Evolutionary conservation across 2,329 filamentous ascomycete genomes (phyloP).

Genomic region (Aureobasidium sp.): DNA sequence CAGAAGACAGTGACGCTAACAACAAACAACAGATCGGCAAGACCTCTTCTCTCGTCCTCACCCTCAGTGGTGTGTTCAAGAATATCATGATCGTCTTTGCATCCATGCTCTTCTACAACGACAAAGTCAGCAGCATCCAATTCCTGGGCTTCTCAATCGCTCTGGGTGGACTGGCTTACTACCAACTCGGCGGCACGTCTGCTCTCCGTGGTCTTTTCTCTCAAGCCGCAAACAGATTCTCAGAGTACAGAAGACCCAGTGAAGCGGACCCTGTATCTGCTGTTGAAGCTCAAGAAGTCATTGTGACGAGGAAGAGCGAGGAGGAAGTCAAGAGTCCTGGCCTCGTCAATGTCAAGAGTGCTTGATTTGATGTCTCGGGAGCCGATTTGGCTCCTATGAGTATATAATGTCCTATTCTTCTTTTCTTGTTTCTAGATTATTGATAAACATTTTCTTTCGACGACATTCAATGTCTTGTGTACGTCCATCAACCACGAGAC

Average conservation of each 20-base stretch:
- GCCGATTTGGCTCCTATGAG: neutral
- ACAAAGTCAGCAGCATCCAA: conserved; percentile 20
- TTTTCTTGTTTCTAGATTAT: neutral
- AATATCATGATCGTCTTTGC: conserved; percentile 23
- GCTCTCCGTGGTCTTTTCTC: neutral
- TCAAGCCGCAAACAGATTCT: neutral
- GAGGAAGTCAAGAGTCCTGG: neutral
- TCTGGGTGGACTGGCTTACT: conserved; percentile 61
- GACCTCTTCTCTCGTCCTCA: conserved; percentile 23
- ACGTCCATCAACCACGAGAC: neutral
- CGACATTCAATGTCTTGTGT: neutral
- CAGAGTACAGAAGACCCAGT: neutral
- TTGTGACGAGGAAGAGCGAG: neutral
- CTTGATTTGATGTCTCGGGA: neutral
- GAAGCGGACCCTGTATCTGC: neutral
- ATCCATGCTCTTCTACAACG: conserved; percentile 22
- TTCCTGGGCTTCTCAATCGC: conserved; percentile 47
- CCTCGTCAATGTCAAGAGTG: neutral
- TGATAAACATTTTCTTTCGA: neutral
- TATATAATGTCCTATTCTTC: neutral
- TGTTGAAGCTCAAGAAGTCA: neutral
- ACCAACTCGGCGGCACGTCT: conserved; percentile 58
- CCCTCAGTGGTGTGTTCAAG: conserved; percentile 22
- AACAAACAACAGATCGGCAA: conserved; percentile 19
- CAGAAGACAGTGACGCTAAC: neutral